A percentile compares a stretch with the other conserved stretches of the same genome.
These are phyloP conservation scores for Venustampulla echinocandica DNA, from an alignment of 495 filamentous ascomycete species.

Conservation along the genomic window DNA sequence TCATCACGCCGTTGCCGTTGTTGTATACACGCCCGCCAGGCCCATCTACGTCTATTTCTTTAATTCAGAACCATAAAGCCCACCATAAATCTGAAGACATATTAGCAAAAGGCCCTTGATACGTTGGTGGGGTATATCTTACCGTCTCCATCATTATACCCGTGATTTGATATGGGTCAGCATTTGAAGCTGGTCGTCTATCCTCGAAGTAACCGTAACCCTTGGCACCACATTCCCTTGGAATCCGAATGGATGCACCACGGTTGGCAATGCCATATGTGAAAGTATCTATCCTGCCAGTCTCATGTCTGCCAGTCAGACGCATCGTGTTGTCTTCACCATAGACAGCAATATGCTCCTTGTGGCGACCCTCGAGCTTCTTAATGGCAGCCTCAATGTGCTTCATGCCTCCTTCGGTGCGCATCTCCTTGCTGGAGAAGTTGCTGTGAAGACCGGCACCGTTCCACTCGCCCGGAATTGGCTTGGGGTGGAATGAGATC, in stretches of 20 bases:
- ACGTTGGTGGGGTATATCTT: constrained; percentile 5
- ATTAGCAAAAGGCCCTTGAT: constrained; percentile 2
- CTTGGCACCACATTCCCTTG: constrained; percentile 79
- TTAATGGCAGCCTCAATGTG: constrained; percentile 76
- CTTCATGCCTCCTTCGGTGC: constrained; percentile 91
- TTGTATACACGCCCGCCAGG: constrained; percentile 14
- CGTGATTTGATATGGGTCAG: constrained; percentile 93
- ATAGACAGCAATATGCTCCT: constrained; percentile 95
- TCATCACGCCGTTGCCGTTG: constrained; percentile 11
- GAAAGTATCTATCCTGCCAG: constrained; percentile 87
- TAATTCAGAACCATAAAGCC: constrained; percentile 10
- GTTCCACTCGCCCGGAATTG: constrained; percentile 99
- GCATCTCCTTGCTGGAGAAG: constrained; percentile 54
- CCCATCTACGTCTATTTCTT: constrained; percentile 10
- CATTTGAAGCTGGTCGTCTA: constrained; percentile 88
- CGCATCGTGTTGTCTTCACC: constrained; percentile 86
- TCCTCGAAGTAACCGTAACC: constrained; percentile 99
- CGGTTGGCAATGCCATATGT: constrained; percentile 93
- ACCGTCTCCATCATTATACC: constrained; percentile 80
- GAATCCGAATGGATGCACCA: constrained; percentile 88
- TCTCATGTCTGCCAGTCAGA: constrained; percentile 95
- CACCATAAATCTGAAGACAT: constrained; percentile 16
- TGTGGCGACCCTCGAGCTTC: constrained; percentile 81
- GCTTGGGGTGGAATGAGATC: constrained; percentile 96
- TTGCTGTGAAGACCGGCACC: constrained; percentile 91